These are phyloP conservation scores for Triangularia setosa DNA, from an alignment of 2,329 filamentous ascomycete species.

Conservation along the genomic window DNA sequence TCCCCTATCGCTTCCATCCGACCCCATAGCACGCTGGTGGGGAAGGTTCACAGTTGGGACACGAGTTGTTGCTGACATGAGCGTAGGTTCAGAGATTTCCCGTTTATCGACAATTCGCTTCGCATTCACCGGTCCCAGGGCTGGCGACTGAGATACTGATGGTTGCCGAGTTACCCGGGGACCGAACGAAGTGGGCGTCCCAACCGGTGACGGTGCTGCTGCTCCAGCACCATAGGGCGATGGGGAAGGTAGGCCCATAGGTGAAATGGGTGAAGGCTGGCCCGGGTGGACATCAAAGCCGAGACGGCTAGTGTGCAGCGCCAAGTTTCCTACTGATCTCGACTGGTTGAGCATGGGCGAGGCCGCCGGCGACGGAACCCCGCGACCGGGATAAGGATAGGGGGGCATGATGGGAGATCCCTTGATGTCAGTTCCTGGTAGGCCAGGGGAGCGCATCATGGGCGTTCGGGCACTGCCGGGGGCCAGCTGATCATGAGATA, in stretches of 20 bases:
- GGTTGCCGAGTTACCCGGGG: slow-evolving; percentile 34
- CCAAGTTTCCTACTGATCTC: slow-evolving; percentile 33
- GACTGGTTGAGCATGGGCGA: slow-evolving; percentile 29
- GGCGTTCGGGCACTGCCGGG: slow-evolving; percentile 30
- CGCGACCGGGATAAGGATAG: slow-evolving; percentile 35
- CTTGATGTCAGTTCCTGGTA: slow-evolving; percentile 46
- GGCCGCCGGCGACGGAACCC: slow-evolving; percentile 22
- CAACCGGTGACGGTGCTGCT: slow-evolving; percentile 28
- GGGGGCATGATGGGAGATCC: slow-evolving; percentile 47
- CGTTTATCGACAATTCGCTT: slow-evolving; percentile 42
- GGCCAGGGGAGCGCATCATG: slow-evolving; percentile 43
- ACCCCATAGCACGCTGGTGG: slow-evolving; percentile 19
- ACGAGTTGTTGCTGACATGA: slow-evolving; percentile 44
- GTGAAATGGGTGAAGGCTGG: slow-evolving; percentile 45
- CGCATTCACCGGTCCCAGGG: slow-evolving; percentile 28
- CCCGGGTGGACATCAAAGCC: slow-evolving; percentile 34
- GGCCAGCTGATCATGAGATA: slow-evolving; percentile 30
- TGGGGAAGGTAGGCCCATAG: slow-evolving; percentile 32
- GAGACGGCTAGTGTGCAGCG: slow-evolving; percentile 30
- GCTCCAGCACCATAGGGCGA: slow-evolving; percentile 31
- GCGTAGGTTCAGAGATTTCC: slow-evolving; percentile 50
- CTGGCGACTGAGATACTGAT: slow-evolving; percentile 31
- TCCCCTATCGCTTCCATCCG: slow-evolving; percentile 24
- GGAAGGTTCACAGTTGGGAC: slow-evolving; percentile 42
- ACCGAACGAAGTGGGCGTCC: slow-evolving; percentile 32